Evolutionary conservation across 495 filamentous ascomycete genomes (phyloP).

Genomic region (Aeminium ludgeri): DNA sequence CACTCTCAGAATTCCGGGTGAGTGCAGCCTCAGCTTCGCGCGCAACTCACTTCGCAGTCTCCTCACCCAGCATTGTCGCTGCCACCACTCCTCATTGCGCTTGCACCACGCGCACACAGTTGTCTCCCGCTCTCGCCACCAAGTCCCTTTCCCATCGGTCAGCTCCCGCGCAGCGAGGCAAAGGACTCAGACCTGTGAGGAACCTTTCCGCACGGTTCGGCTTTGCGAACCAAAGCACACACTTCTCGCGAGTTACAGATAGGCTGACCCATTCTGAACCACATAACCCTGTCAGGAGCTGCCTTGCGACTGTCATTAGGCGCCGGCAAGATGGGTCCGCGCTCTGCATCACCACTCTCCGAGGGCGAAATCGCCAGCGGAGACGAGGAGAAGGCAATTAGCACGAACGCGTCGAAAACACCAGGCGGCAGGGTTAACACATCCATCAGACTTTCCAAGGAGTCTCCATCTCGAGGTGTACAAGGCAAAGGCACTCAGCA

Average conservation of each 20-base stretch:
- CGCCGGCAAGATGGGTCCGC: conserved; percentile 26
- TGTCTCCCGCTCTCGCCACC: too few relatives aligned
- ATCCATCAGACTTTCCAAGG: conserved; percentile 40
- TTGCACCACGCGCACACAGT: too few relatives aligned
- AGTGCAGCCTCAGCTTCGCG: too few relatives aligned
- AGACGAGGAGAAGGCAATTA: conserved; percentile 52
- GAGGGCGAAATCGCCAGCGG: conserved; percentile 84
- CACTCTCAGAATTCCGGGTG: too few relatives aligned
- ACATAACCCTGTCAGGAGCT: conserved; percentile 6
- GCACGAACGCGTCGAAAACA: conserved; percentile 52
- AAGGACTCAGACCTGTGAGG: conserved; percentile 8
- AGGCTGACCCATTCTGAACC: conserved; percentile 12
- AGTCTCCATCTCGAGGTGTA: conserved; percentile 34
- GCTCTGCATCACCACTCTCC: conserved; percentile 33
- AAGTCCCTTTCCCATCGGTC: too few relatives aligned
- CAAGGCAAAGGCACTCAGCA: conserved; percentile 20
- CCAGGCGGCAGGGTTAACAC: conserved; percentile 63
- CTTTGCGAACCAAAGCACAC: conserved; percentile 11
- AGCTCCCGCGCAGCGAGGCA: not conserved
- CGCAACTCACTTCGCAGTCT: too few relatives aligned
- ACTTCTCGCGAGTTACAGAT: conserved; percentile 4
- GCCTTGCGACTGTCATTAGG: not conserved
- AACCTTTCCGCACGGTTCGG: conserved; percentile 12
- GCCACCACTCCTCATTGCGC: too few relatives aligned
- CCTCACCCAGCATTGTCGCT: too few relatives aligned